Conservation (phyloP, 208 protist species). For the Porcisia deanei region DNA sequence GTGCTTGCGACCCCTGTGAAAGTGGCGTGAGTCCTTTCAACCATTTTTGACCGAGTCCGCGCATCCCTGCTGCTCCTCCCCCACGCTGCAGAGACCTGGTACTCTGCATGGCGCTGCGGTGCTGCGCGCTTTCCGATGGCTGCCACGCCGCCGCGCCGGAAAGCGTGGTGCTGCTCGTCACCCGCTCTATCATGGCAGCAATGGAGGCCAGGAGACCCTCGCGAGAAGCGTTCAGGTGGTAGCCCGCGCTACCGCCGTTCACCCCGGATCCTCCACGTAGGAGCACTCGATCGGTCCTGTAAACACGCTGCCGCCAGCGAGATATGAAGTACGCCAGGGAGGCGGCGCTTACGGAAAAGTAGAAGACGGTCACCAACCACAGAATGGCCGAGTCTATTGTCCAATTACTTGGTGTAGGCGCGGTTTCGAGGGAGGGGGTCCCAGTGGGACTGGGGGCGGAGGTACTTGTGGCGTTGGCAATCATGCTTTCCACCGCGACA, state of each 20-base stretch:
- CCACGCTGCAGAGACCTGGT: neutral
- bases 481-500: neutral
- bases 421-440: neutral
- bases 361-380: slow-evolving; percentile 23
- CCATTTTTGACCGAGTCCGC: slow-evolving; percentile 2
- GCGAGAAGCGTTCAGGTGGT: neutral
- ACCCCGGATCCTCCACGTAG: neutral
- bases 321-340: slow-evolving; percentile 20
- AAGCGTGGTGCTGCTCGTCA: slow-evolving; percentile 17
- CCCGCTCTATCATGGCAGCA: slow-evolving; percentile 26
- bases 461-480: slow-evolving; percentile 4
- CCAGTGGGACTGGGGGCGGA: neutral
- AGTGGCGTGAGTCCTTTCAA: slow-evolving; percentile 6
- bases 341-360: slow-evolving; percentile 11
- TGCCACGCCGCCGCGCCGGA: slow-evolving; percentile 19
- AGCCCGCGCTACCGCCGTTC: neutral
- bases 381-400: slow-evolving; percentile 19
- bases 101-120: neutral
- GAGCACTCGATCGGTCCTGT: slow-evolving; percentile 9
- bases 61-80: neutral
- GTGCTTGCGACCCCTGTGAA: slow-evolving; percentile 4
- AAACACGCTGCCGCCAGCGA: slow-evolving; percentile 21
- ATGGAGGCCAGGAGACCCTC: slow-evolving; percentile 24
- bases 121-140: slow-evolving; percentile 1
- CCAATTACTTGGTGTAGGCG: slow-evolving; percentile 1